phyloP scores from a whole-genome alignment of 805 yeast species.

The Hanseniaspora guilliermondii region DNA sequence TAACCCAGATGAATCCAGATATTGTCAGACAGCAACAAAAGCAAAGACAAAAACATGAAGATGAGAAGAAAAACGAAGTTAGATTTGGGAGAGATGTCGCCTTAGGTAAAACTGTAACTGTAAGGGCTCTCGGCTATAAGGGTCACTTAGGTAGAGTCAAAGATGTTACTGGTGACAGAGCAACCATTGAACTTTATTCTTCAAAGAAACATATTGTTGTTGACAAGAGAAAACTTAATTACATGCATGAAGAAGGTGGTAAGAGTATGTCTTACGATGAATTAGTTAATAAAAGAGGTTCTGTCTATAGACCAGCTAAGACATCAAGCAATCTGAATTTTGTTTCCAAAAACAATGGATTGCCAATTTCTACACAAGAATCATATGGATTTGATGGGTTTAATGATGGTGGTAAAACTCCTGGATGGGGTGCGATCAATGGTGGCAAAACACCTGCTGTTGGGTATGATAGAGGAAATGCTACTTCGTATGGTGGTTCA shows the following conservation, averaged over 20 bases:
- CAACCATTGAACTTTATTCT: constrained; percentile 87
- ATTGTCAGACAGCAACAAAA: constrained; percentile 32
- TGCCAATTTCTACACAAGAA: constrained; percentile 17
- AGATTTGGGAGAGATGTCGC: constrained; percentile 71
- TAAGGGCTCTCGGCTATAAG: constrained; percentile 83
- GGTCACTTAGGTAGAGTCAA: constrained; percentile 88
- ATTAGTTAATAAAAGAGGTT: constrained; percentile 44
- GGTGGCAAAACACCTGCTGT: constrained; percentile 26
- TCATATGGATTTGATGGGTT: not conserved
- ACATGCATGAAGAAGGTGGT: constrained; percentile 51
- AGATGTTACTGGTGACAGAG: constrained; percentile 84
- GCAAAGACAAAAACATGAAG: constrained; percentile 20
- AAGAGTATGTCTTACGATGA: constrained; percentile 67
- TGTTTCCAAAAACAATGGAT: constrained; percentile 6
- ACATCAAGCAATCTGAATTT: constrained; percentile 4
- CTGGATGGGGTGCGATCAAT: constrained; percentile 33
- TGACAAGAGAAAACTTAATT: constrained; percentile 64
- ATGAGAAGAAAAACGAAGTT: constrained; percentile 26
- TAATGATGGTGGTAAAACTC: constrained; percentile 31
- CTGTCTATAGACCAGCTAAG: constrained; percentile 23
- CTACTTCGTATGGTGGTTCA: constrained; percentile 23
- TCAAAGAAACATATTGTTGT: constrained; percentile 80
- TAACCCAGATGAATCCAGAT: constrained; percentile 77
- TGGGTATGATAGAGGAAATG: constrained; percentile 21
- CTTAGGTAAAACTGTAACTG: constrained; percentile 70